Evolutionary conservation across 2,329 filamentous ascomycete species (phyloP).

Genomic region (Scolecobasidium constrictum): DNA sequence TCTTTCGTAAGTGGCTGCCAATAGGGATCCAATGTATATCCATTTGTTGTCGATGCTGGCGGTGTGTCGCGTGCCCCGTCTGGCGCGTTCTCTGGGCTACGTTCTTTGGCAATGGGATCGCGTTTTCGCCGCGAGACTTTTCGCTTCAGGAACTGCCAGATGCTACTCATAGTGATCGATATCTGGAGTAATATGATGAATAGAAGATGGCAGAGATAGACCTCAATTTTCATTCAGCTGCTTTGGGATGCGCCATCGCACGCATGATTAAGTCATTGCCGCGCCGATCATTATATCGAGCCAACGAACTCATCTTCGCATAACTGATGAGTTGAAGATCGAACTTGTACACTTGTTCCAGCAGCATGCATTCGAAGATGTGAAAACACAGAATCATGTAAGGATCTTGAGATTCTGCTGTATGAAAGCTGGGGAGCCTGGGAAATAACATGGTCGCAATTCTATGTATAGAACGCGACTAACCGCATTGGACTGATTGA

Average conservation of each 20-base stretch:
- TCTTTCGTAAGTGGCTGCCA: neutral
- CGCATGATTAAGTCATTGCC: constrained; percentile 1
- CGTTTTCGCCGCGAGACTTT: neutral
- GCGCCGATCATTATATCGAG: neutral
- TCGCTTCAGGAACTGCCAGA: constrained; percentile 5
- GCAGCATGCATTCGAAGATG: too few species aligned
- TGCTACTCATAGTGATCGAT: neutral
- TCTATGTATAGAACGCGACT: too few species aligned
- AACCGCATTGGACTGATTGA: too few species aligned
- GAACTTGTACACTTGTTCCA: too few species aligned
- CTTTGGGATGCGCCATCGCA: neutral
- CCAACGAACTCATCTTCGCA: too few species aligned
- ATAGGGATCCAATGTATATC: neutral
- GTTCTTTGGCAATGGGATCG: neutral
- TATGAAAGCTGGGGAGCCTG: too few species aligned
- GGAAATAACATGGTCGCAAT: too few species aligned
- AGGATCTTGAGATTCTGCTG: too few species aligned
- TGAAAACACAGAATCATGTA: too few species aligned
- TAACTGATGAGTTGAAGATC: too few species aligned
- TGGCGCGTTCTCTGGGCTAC: neutral
- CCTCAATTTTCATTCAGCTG: neutral
- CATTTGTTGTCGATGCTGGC: neutral
- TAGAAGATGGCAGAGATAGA: neutral
- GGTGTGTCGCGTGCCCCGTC: neutral
- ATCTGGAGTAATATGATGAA: too few species aligned